phyloP scores from a whole-genome alignment of 2,329 filamentous ascomycete species.

The Tolypocladium guangdongense region DNA sequence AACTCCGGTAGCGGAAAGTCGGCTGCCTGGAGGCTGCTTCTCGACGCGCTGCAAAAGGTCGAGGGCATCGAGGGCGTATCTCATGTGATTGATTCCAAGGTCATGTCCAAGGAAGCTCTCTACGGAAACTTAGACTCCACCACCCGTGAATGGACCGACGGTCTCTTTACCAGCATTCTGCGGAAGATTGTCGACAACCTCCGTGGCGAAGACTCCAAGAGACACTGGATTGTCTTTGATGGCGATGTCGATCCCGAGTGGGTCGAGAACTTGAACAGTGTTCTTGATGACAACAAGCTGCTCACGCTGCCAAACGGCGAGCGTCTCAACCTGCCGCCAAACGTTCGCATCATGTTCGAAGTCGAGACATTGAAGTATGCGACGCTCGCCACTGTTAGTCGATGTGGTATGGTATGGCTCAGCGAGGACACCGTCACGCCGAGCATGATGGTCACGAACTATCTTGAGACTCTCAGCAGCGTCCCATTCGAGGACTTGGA shows the following conservation, averaged over 20 bases:
- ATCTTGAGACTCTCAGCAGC: slow-evolving; percentile 71
- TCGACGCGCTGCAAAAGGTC: slow-evolving; percentile 82
- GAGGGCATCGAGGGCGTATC: slow-evolving; percentile 89
- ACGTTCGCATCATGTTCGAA: slow-evolving; percentile 99
- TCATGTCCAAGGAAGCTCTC: slow-evolving; percentile 97
- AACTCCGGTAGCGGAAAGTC: slow-evolving; percentile 97
- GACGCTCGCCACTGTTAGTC: slow-evolving; percentile 95
- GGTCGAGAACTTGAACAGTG: slow-evolving; percentile 99
- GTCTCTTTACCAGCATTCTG: slow-evolving; percentile 93
- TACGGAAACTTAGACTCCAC: slow-evolving; percentile 95
- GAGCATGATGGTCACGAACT: slow-evolving; percentile 85
- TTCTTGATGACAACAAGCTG: slow-evolving; percentile 97
- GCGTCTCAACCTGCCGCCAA: slow-evolving; percentile 83
- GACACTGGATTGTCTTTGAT: slow-evolving; percentile 99
- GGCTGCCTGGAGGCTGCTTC: slow-evolving; percentile 81
- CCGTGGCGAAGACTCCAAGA: slow-evolving; percentile 89
- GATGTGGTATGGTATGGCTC: slow-evolving; percentile 99
- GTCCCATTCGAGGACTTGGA: slow-evolving; percentile 91
- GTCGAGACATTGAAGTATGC: slow-evolving; percentile 97
- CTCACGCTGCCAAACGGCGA: slow-evolving; percentile 96
- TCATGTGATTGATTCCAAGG: slow-evolving; percentile 97
- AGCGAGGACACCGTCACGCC: slow-evolving; percentile 94
- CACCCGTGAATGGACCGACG: slow-evolving; percentile 97
- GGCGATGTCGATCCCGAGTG: slow-evolving; percentile 98
- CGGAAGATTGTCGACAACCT: slow-evolving; percentile 98